Evolutionary conservation across 352 stramenopile species (phyloP), one percentile per base, ranked within the genome.

Genomic region (Pythium biforme): DNA sequence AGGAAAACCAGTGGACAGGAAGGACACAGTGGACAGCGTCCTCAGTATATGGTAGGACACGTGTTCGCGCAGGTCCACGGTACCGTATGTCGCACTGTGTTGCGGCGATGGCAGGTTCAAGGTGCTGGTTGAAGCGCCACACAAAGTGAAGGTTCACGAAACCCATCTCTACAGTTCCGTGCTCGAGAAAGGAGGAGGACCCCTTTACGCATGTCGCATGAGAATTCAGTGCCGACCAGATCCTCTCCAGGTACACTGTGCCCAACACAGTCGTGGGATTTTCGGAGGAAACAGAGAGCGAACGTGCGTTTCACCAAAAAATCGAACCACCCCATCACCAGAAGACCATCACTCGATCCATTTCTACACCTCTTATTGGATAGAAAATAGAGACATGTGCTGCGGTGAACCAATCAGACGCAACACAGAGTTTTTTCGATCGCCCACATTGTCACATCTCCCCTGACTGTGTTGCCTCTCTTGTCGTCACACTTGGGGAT

Each of bases 321-420:
- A 43, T 50, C 45, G 45, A 50, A 33, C 41, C 20, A 26, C 17
- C 10, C 5, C 2, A 47, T 47, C 43, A 26, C 20, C 20, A 29
- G 43, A 50, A 29, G 22, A 52, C 5, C 46, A 39, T 39, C 46
- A 52, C 46, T 52, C 46, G 1, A 4, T 23, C 10, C 5, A 15
- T 1, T 12, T 3, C 7, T 14, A 23, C 1, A 27, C 29, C 14
- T 52, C 15, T 39, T 19, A 55, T 55, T 55, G 48, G 48, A 17
- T 27, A 19, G 15, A 20, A 55, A 26, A 23, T 14, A 43, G 29
- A 40, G 48, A 55, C 48, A 55, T 55, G 49, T 20, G 6, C 3
- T 19, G 6, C 17, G n/a, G 45, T n/a, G 43, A 55, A 55, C 49
- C 49, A 55, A 55, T 45, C 49, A 41, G 11, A 55, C 2, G 15